Evolutionary conservation across 1,284 basidiomycete species (phyloP).

Genomic region (Tilletia caries): DNA sequence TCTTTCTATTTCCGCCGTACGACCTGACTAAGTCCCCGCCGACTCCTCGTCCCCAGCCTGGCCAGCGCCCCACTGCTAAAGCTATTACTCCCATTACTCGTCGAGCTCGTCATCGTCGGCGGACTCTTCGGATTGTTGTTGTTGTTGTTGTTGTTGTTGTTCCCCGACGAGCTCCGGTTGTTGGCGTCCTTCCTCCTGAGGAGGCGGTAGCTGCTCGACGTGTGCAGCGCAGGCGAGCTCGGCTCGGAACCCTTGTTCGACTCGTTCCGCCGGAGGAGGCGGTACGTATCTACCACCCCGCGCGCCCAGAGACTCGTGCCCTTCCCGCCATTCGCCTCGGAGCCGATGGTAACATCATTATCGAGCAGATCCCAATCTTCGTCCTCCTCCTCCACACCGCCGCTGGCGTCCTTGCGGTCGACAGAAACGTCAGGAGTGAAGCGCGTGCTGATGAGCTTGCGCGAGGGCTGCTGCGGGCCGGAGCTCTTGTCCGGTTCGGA

Average conservation of each 20-base stretch:
- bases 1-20: neutral
- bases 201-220: slow-evolving; percentile 6
- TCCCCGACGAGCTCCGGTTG: neutral
- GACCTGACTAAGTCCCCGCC: neutral
- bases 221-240: neutral
- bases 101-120: neutral
- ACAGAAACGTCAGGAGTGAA: neutral
- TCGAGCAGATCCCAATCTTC: slow-evolving; percentile 53
- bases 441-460: neutral
- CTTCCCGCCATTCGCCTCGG: slow-evolving; percentile 49
- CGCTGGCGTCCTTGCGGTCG: slow-evolving; percentile 25
- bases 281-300: slow-evolving; percentile 51
- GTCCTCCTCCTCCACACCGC: slow-evolving; percentile 24
- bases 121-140: neutral
- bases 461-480: neutral
- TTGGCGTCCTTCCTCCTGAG: neutral
- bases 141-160: neutral
- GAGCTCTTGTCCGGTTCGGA: slow-evolving; percentile 16
- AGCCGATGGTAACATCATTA: slow-evolving; percentile 31
- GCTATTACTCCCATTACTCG: slow-evolving; percentile 1
- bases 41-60: neutral
- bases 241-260: slow-evolving; percentile 17
- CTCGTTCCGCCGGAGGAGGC: slow-evolving; percentile 58
- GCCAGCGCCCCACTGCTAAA: neutral
- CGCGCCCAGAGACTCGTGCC: slow-evolving; percentile 51